phyloP scores from a whole-genome alignment of 1,284 basidiomycete species.

The Fomitiporia mediterranea region DNA sequence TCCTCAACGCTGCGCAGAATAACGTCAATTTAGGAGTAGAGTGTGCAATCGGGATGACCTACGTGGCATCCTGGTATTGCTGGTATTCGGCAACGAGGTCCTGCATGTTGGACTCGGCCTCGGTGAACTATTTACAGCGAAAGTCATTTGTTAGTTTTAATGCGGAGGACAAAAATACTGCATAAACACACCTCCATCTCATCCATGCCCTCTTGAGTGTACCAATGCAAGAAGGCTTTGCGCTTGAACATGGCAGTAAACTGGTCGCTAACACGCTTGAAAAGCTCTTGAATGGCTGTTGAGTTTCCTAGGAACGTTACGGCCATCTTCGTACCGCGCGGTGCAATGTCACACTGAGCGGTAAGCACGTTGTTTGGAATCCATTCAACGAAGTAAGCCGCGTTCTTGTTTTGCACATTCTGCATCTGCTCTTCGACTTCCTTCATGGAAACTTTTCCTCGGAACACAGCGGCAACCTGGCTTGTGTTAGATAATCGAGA shows the following conservation, averaged over 20 bases:
- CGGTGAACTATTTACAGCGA: conserved; percentile 65
- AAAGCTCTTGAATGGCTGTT: conserved; percentile 94
- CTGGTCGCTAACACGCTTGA: conserved; percentile 96
- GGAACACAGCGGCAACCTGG: conserved; percentile 96
- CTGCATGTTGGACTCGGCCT: conserved; percentile 96
- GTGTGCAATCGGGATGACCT: conserved; percentile 31
- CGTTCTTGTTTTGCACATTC: conserved; percentile 96
- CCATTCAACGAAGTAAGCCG: conserved; percentile 98
- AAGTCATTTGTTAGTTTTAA: conserved; percentile 19
- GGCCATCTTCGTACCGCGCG: conserved; percentile 91
- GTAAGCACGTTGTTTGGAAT: conserved; percentile 97
- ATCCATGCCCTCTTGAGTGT: conserved; percentile 98
- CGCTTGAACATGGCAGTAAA: conserved; percentile 99
- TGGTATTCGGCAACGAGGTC: conserved; percentile 93
- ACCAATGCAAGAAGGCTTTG: conserved; percentile 99
- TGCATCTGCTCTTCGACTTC: conserved; percentile 99
- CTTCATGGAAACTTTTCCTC: conserved; percentile 98
- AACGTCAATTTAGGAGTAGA: neutral
- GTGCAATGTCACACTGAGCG: conserved; percentile 94
- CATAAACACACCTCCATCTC: conserved; percentile 85
- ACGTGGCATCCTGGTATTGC: conserved; percentile 96
- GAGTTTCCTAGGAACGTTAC: conserved; percentile 98
- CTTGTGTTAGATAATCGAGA: conserved; percentile 39
- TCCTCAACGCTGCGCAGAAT: conserved; percentile 57
- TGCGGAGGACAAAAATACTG: conserved; percentile 17